Evolutionary conservation across 208 protist species (phyloP).

Genomic region (Crithidia bombi): DNA sequence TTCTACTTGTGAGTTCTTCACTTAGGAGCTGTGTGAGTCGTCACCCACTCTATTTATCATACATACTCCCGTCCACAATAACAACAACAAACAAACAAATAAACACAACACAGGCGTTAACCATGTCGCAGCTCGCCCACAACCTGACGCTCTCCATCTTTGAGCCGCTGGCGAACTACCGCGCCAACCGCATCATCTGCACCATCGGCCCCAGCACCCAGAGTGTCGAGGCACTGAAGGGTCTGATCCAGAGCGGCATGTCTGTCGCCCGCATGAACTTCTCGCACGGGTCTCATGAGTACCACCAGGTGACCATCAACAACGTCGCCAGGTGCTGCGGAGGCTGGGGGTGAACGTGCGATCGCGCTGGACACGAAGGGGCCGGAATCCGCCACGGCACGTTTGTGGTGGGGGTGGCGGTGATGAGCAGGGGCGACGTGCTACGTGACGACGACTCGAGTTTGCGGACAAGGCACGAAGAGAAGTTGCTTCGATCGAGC

Average conservation of each 20-base stretch:
- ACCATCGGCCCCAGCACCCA: constrained; percentile 97
- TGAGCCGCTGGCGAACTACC: constrained; percentile 77
- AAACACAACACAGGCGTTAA: background rate
- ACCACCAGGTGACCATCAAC: constrained; percentile 94
- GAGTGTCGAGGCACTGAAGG: constrained; percentile 92
- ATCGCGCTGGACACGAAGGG: constrained; percentile 98
- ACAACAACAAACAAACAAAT: background rate
- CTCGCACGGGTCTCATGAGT: constrained; percentile 97
- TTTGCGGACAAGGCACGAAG: constrained; percentile 82
- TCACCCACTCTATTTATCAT: background rate
- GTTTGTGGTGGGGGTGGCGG: constrained; percentile 76
- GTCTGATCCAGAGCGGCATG: constrained; percentile 96
- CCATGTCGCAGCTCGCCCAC: constrained; percentile 89
- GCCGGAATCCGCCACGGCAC: constrained; percentile 96
- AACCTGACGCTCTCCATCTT: constrained; percentile 91
- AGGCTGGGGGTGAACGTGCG: constrained; percentile 84
- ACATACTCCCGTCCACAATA: background rate
- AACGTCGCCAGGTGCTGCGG: constrained; percentile 92
- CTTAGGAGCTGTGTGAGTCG: too few relatives aligned
- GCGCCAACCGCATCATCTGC: constrained; percentile 95
- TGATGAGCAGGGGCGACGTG: constrained; percentile 80
- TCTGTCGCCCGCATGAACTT: constrained; percentile 98
- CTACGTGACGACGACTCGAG: constrained; percentile 90
- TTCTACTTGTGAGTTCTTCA: too few relatives aligned
- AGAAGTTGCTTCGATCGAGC: constrained; percentile 93